Base-by-base conservation (phyloP, 495 filamentous ascomycete genomes). In the Podospora comata region DNA sequence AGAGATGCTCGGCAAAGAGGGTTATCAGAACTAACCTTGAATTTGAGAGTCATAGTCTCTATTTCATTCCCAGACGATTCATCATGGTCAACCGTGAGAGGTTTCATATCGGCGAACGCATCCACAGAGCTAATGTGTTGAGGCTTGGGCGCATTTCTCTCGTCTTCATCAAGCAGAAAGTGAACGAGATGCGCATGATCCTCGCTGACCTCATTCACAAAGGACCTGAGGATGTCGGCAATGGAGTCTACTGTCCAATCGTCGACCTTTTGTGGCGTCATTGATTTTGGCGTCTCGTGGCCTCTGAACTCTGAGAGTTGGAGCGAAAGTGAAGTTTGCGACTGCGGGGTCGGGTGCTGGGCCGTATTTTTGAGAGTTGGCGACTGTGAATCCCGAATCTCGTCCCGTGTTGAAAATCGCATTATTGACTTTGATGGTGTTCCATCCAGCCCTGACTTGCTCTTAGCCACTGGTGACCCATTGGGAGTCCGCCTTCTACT, bases 101-200 rank as follows among this genome's bases (percentile, higher is more conserved):
- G 71, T 53, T 75, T 75, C 72, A 83, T 76, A 56, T 74, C 74
- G 6, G 78, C 75, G 65, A 84, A 83, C 62, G 67, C 70, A 63
- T 84, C 80, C 19, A 75, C 68, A 56, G 74, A 67, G 62, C 76
- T 79, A 13, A 75, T 65, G 65, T 79, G 76, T n/a, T 70, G 75
- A n/a, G 71, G 74, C 34, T 72, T 60, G 2, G 73, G 77, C 2
- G 75, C 77, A 56, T 74, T 77, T 20, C 72, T 75, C 59, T 81
- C 80, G 61, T 78, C 78, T 26, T 78, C 76, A 56, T 81, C 78
- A 27, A 82, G 76, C 32, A 78, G 67, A 34, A 72, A 82, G 11
- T 72, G 73, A 64, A 74, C 76, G 53, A 83, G 79, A 3, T 73
- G 75, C 2, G 78, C 71, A 53, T 80, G 80, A n/a, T 78, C 78